phyloP scores from a whole-genome alignment of 495 filamentous ascomycete species.

The Hypoxylon lenormandii region DNA sequence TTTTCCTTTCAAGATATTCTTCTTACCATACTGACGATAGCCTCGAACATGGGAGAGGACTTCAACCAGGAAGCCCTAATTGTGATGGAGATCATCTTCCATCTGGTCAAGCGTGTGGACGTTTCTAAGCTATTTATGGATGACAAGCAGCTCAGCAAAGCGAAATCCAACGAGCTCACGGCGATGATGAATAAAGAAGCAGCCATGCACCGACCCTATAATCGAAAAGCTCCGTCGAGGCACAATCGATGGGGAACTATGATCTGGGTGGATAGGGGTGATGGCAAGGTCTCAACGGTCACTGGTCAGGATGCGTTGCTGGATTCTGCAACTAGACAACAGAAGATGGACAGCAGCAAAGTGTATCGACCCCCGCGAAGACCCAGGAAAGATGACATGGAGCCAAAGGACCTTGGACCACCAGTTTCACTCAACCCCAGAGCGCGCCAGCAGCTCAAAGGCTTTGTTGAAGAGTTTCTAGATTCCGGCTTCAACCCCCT shows the following conservation, averaged over 20 bases:
- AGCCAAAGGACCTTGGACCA: constrained; percentile 79
- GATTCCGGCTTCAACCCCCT: constrained; percentile 97
- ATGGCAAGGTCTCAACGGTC: constrained; percentile 82
- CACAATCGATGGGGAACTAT: constrained; percentile 97
- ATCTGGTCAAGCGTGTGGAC: constrained; percentile 90
- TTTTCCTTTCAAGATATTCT: constrained; percentile 92
- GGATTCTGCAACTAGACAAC: constrained; percentile 75
- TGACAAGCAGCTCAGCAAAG: constrained; percentile 72
- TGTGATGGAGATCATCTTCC: constrained; percentile 88
- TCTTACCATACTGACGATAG: constrained; percentile 81
- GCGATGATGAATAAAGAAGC: constrained; percentile 81
- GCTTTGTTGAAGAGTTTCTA: constrained; percentile 92
- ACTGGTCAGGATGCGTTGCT: constrained; percentile 86
- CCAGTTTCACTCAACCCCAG: constrained; percentile 72
- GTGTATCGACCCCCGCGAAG: constrained; percentile 84
- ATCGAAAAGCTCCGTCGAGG: constrained; percentile 81
- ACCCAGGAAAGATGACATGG: constrained; percentile 71
- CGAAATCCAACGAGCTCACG: constrained; percentile 78
- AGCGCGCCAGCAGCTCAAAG: constrained; percentile 77
- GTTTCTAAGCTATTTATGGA: constrained; percentile 86
- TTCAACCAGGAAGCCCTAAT: constrained; percentile 88
- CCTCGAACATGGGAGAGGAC: constrained; percentile 90
- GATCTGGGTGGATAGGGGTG: constrained; percentile 93
- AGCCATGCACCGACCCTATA: constrained; percentile 79
- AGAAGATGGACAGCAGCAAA: constrained; percentile 91